Conservation (phyloP, 2,329 filamentous ascomycete species). For the Calonectria leucothoes region DNA sequence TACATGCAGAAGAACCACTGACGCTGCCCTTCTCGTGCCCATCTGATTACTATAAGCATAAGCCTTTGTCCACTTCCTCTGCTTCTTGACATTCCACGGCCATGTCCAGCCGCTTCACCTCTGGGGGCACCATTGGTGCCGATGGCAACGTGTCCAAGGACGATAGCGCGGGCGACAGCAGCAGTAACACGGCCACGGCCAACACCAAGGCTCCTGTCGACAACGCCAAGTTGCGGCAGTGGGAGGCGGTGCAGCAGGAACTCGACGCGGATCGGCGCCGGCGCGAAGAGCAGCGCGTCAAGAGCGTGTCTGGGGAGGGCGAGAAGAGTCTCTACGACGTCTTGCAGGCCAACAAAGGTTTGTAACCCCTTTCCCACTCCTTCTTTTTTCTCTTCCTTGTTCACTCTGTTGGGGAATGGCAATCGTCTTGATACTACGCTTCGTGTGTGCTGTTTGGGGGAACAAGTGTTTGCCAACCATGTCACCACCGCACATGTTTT, state of each 20-base stretch:
- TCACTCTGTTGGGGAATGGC: background rate
- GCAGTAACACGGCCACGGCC: background rate
- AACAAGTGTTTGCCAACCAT: background rate
- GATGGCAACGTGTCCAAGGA: slow-evolving; percentile 40
- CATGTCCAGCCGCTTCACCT: slow-evolving; percentile 69
- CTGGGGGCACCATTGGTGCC: slow-evolving; percentile 60
- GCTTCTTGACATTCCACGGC: background rate
- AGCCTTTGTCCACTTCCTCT: background rate
- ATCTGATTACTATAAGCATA: background rate
- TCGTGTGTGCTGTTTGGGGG: background rate
- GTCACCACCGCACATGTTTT: background rate
- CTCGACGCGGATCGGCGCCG: slow-evolving; percentile 70
- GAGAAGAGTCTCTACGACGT: slow-evolving; percentile 78
- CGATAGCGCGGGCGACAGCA: slow-evolving; percentile 11
- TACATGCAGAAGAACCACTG: background rate
- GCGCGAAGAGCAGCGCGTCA: slow-evolving; percentile 62
- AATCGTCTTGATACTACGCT: background rate
- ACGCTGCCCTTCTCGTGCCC: background rate
- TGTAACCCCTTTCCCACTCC: background rate
- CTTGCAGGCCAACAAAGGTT: slow-evolving; percentile 85
- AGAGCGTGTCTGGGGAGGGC: slow-evolving; percentile 54
- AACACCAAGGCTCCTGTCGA: slow-evolving; percentile 29
- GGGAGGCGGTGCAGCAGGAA: slow-evolving; percentile 73
- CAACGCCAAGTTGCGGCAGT: slow-evolving; percentile 57
- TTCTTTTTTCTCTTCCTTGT: background rate